These are phyloP conservation scores for Stephanodiscus minutulus DNA, from an alignment of 108 stramenopile species.

Conservation along the genomic window DNA sequence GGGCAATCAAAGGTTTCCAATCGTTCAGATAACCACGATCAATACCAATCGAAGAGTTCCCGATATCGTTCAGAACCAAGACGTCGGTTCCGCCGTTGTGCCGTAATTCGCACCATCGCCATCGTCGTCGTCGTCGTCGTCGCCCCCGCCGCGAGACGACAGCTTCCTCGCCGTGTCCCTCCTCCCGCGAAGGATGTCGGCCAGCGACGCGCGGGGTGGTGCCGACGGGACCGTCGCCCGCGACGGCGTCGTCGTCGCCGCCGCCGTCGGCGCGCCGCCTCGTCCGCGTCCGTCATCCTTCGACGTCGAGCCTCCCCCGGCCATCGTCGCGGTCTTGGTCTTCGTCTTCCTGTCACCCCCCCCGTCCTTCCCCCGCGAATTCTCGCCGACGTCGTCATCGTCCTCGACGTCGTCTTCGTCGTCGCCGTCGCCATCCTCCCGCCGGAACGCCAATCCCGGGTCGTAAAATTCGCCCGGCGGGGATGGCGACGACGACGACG, in stretches of 20 bases:
- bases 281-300: too few relatives aligned
- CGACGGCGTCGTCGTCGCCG: neutral
- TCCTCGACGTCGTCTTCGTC: neutral
- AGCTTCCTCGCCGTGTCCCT: constrained; percentile 15
- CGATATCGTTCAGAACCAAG: too few relatives aligned
- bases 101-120: neutral
- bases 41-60: too few relatives aligned
- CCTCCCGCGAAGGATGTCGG: constrained; percentile 13
- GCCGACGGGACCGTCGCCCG: neutral
- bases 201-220: constrained; percentile 4
- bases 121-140: neutral
- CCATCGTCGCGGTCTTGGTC: neutral
- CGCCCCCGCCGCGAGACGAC: constrained; percentile 12
- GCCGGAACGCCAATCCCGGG: constrained; percentile 37
- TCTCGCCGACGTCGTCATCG: neutral
- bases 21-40: too few relatives aligned
- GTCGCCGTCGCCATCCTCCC: constrained; percentile 16
- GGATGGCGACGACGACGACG: neutral
- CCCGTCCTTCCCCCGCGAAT: neutral
- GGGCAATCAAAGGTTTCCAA: too few relatives aligned
- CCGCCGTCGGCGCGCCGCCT: too few relatives aligned
- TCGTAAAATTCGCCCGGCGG: constrained; percentile 30
- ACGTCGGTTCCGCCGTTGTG: too few relatives aligned
- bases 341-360: neutral
- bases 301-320: too few relatives aligned